Conservation (phyloP, 176 grass and related monocot genomes). For the Hsuehochloa calcarea region DNA sequence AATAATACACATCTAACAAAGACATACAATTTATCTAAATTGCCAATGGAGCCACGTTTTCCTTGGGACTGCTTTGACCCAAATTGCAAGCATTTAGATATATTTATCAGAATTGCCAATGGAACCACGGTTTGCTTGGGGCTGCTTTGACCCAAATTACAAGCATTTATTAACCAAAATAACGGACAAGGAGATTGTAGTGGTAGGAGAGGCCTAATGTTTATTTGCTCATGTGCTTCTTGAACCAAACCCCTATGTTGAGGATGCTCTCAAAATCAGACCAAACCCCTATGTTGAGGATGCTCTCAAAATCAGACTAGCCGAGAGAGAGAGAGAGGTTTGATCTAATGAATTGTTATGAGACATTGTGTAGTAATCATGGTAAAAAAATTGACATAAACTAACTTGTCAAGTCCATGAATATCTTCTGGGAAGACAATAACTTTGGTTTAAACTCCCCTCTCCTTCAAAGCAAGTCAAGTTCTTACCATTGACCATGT, state of each 20-base stretch:
- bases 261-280: slow-evolving; percentile 42
- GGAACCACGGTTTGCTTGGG: background rate
- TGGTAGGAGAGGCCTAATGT: slow-evolving; percentile 7
- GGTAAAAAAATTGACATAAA: background rate
- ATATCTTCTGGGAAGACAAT: slow-evolving; percentile 91
- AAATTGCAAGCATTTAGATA: slow-evolving; percentile 21
- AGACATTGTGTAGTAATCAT: background rate
- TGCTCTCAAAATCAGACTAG: slow-evolving; percentile 41
- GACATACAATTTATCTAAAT: background rate
- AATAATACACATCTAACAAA: too few relatives aligned
- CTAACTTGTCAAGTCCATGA: slow-evolving; percentile 82
- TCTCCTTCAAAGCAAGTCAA: slow-evolving; percentile 68
- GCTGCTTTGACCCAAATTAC: slow-evolving; percentile 24
- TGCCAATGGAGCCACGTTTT: background rate
- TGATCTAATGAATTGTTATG: slow-evolving; percentile 20
- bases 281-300: slow-evolving; percentile 62
- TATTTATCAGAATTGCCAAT: background rate
- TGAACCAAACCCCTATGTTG: slow-evolving; percentile 98
- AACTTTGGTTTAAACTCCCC: slow-evolving; percentile 66
- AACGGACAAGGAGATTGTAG: background rate
- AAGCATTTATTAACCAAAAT: slow-evolving; percentile 7
- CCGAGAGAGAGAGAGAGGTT: slow-evolving; percentile 20
- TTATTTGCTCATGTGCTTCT: slow-evolving; percentile 73
- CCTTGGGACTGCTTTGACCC: background rate
- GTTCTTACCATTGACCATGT: background rate